Percentiles rank a stretch among this genome's conserved stretches.
These are phyloP conservation scores for Asterochloris sp. DNA, from an alignment of 139 green algal species.

Conservation along the genomic window DNA sequence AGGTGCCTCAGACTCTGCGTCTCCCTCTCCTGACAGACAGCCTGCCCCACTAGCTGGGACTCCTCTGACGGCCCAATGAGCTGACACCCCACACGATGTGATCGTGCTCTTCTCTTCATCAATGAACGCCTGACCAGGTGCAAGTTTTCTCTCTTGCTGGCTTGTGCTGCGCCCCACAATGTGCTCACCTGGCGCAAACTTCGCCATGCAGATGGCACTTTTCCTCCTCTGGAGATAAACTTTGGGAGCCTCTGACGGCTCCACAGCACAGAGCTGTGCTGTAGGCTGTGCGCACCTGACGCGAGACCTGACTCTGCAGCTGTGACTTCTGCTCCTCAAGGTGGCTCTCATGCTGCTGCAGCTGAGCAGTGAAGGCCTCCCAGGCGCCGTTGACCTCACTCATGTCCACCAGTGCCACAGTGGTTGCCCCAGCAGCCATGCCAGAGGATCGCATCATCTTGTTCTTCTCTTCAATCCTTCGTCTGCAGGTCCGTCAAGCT, in stretches of 20 bases:
- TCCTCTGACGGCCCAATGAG: too few relatives aligned
- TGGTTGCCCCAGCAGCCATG: constrained; percentile 26
- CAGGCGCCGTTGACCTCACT: constrained; percentile 57
- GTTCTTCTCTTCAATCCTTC: constrained; percentile 68
- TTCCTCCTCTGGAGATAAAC: too few relatives aligned
- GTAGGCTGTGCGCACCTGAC: neutral
- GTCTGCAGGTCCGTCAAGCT: constrained; percentile 15
- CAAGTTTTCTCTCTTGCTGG: too few relatives aligned
- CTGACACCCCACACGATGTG: too few relatives aligned
- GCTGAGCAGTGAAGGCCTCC: constrained; percentile 65
- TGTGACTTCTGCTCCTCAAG: constrained; percentile 62
- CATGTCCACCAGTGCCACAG: constrained; percentile 55
- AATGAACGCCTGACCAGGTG: too few relatives aligned
- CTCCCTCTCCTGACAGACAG: neutral
- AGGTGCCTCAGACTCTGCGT: neutral
- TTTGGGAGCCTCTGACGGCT: too few relatives aligned
- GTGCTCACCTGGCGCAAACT: too few relatives aligned
- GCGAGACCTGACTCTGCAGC: constrained; percentile 39
- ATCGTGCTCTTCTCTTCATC: too few relatives aligned
- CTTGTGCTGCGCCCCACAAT: too few relatives aligned
- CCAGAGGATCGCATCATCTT: constrained; percentile 65
- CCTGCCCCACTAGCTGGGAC: too few relatives aligned
- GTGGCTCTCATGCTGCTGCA: constrained; percentile 62
- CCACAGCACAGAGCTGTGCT: neutral
- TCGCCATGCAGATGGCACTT: too few relatives aligned